These are phyloP conservation scores for Rhodotorula diobovata DNA, from an alignment of 768 basidiomycete species.

Conservation along the genomic window DNA sequence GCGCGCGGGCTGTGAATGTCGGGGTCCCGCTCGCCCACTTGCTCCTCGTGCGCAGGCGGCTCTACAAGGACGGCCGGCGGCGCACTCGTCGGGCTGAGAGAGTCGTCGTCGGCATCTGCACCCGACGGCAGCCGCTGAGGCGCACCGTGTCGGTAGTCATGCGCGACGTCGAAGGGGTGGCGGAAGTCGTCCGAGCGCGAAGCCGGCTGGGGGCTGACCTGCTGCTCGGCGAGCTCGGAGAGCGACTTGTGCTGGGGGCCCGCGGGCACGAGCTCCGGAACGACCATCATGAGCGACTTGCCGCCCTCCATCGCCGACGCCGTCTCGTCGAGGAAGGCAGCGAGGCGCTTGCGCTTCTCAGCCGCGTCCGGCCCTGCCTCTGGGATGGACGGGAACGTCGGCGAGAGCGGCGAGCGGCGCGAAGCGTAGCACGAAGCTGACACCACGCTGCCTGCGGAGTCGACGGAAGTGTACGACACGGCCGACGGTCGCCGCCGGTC, in stretches of 20 bases:
- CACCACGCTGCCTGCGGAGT: conserved; percentile 1
- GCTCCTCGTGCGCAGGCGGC: neutral
- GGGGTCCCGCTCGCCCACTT: too few species aligned
- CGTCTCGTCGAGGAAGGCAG: conserved; percentile 32
- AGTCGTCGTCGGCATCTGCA: too few species aligned
- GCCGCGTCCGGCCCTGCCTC: neutral
- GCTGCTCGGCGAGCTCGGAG: conserved; percentile 6
- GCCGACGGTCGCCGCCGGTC: conserved; percentile 5
- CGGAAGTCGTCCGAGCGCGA: neutral
- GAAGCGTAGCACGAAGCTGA: conserved; percentile 34
- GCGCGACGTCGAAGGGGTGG: neutral
- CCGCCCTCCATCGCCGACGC: conserved; percentile 40
- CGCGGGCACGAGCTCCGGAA: conserved; percentile 9
- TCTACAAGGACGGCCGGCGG: neutral
- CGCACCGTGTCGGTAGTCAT: too few species aligned
- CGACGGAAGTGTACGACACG: conserved; percentile 16
- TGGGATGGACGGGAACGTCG: neutral
- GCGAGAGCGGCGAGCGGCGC: conserved; percentile 68
- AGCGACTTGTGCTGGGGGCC: conserved; percentile 1
- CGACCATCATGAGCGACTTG: conserved; percentile 35
- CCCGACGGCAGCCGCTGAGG: too few species aligned
- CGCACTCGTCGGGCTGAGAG: neutral
- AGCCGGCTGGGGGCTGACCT: neutral
- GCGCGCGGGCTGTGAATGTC: too few species aligned
- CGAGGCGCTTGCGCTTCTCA: conserved; percentile 30